Base-by-base conservation (phyloP, 1,284 basidiomycete genomes). In the Ceratobasidium sp. region DNA sequence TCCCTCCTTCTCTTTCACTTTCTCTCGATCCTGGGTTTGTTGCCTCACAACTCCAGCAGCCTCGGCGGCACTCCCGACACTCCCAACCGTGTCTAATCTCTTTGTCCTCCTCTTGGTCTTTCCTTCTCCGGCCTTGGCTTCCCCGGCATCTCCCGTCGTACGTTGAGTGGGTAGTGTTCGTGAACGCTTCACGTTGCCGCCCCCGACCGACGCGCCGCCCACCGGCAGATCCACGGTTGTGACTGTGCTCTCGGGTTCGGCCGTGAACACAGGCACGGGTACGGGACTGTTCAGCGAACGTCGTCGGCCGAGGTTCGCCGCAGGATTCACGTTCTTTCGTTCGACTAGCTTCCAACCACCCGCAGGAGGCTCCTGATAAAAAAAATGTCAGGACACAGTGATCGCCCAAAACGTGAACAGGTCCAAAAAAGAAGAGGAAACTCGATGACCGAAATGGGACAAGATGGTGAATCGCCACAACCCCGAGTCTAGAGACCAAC, bases 271-370 rank as follows among this genome's bases (percentile, higher is more conserved):
- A 12, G 21, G n/a, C 3, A 30, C 21, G 14, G 30, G 32, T 18
- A n/a, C 62, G 2, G 62, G 48, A 43, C 34, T 48, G 34, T 67
- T 39, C 14, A 67, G 9, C 16, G 62, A 67, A 9, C 62, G 46
- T 55, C 62, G 62, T 48, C 62, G 62, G 3, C 4, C 16, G 30
- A 64, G 61, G 10, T 9, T 64, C 18, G 50, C 26, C 50, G 21
- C 55, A 26, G 55, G 62, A 41, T n/a, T 61, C 43, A 50, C 52
- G 50, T 21, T 64, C 71, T 30, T 52, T 62, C 76, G 78, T 57
- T 79, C 79, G 43, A 84, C 85, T 74, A 87, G 77, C 79, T 84
- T 82, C 88, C 87, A 84, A 46, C 82, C 82, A 26, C 82, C 82
- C 61, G 81, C 76, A 1, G 80, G 76, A 39, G 80, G 76, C 16